Conservation (phyloP, 306 rosid genomes). For the apple (Malus domestica) region ASM211411v1 NC_041793.1:3576501-3577000, state of each 20-base stretch:
- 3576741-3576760: constrained; percentile 5
- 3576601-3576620: constrained; percentile 22
- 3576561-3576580: constrained; percentile 36
- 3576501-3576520: constrained; percentile 39
- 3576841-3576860: constrained; percentile 30
- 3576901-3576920: not conserved
- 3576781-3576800: constrained; percentile 10
- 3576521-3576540: constrained; percentile 20
- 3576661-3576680: constrained; percentile 9
- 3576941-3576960: not conserved
- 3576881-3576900: constrained; percentile 23
- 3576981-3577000: no score
- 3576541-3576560: constrained; percentile 25
- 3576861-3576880: constrained; percentile 32
- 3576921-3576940: not conserved
- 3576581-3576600: constrained; percentile 30
- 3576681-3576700: constrained; percentile 7
- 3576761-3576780: constrained; percentile 6
- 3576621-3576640: constrained; percentile 33
- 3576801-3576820: constrained; percentile 33
- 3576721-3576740: constrained; percentile 11
- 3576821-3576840: constrained; percentile 15
- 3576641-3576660: constrained; percentile 33
- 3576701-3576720: constrained; percentile 20
- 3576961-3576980: no score